Conservation (phyloP, 768 basidiomycete species). For the Boletus patriciae region DNA sequence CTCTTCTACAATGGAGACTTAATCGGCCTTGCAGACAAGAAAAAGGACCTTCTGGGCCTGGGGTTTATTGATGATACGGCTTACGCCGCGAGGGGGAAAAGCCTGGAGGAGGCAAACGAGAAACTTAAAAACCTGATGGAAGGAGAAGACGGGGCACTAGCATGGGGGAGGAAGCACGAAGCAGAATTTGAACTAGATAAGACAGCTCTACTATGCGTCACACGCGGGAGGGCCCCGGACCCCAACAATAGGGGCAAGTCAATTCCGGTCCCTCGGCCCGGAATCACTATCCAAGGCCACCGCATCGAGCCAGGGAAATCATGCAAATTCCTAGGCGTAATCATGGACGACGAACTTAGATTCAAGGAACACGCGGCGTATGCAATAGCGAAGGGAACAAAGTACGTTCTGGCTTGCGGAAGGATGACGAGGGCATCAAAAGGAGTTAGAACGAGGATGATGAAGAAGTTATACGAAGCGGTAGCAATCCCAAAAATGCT, state of each 20-base stretch:
- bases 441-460: not conserved
- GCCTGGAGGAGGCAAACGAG: not conserved
- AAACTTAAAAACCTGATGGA: not conserved
- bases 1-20: conserved; percentile 32
- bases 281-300: not conserved
- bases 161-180: not conserved
- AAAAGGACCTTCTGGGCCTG: not conserved
- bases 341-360: not conserved
- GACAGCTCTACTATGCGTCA: not conserved
- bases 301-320: not conserved
- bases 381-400: not conserved
- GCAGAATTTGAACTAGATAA: not conserved
- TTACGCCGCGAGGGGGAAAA: not conserved
- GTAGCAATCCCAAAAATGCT: not conserved
- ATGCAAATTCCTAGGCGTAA: not conserved
- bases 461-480: not conserved
- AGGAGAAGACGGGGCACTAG: rapidly evolving
- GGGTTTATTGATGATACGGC: not conserved
- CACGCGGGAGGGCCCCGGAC: too few species aligned
- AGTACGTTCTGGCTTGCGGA: not conserved
- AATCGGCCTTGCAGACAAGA: conserved; percentile 2
- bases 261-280: too few species aligned
- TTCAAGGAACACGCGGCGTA: not conserved
- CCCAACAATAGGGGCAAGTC: too few species aligned
- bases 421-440: not conserved